Conservation (phyloP, 192 early-diverging fungal genomes). For the Coemansia umbellata region DNA sequence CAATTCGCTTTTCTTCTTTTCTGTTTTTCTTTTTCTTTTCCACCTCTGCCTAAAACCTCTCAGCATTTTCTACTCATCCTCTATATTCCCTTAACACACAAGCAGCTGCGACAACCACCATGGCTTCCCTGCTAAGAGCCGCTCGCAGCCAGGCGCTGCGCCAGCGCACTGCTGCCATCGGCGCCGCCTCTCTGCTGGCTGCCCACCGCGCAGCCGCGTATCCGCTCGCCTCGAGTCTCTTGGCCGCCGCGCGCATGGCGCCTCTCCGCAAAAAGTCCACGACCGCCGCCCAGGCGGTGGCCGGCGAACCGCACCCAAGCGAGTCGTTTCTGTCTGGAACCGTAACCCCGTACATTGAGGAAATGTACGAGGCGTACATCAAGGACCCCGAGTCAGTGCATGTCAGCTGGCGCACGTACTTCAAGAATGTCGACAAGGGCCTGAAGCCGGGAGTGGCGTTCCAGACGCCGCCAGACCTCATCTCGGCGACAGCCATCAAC, state of each 20-base stretch:
- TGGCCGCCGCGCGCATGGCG: slow-evolving; percentile 9
- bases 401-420: slow-evolving; percentile 96
- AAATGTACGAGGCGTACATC: slow-evolving; percentile 93
- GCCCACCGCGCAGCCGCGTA: slow-evolving; percentile 7
- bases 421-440: slow-evolving; percentile 72
- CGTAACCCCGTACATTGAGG: slow-evolving; percentile 84
- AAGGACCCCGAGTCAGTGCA: slow-evolving; percentile 89
- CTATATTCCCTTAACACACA: too few relatives aligned
- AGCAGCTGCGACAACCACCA: slow-evolving; percentile 5
- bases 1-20: background rate
- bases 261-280: slow-evolving; percentile 36
- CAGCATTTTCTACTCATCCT: background rate
- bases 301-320: slow-evolving; percentile 53
- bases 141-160: slow-evolving; percentile 47
- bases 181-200: slow-evolving; percentile 12
- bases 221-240: slow-evolving; percentile 2
- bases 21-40: slow-evolving; percentile 4
- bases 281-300: slow-evolving; percentile 6
- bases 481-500: slow-evolving; percentile 61
- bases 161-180: slow-evolving; percentile 21
- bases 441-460: slow-evolving; percentile 67
- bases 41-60: slow-evolving; percentile 1
- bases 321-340: slow-evolving; percentile 86
- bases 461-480: slow-evolving; percentile 75
- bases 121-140: slow-evolving; percentile 48